These are phyloP conservation scores for Akebia trifoliata DNA, from an alignment of 164 flowering plant genomes.

Conservation along the genomic window DNA sequence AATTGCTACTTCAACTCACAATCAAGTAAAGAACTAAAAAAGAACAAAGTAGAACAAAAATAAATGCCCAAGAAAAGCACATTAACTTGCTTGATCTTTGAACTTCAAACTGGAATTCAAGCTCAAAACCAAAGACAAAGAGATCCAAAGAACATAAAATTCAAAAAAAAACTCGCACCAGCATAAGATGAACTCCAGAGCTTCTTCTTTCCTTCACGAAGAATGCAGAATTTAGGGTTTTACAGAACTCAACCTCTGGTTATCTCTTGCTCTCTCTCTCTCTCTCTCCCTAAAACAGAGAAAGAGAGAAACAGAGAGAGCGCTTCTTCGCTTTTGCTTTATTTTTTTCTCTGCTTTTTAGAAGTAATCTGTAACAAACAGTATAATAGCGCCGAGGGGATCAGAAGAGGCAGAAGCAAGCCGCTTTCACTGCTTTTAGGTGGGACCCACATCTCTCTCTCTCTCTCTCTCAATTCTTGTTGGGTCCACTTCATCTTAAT, in stretches of 20 bases:
- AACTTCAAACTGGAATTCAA: not conserved
- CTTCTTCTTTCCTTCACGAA: not conserved
- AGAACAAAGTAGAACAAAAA: not conserved
- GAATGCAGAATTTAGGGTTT: constrained; percentile 4
- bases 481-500: too few species aligned
- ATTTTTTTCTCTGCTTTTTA: not conserved
- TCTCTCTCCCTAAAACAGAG: too few species aligned
- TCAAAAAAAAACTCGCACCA: not conserved
- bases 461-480: too few species aligned
- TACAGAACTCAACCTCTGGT: not conserved
- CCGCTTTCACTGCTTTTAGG: too few species aligned
- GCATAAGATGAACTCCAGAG: not conserved
- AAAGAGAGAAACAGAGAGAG: not conserved
- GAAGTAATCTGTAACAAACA: not conserved
- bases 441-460: too few species aligned
- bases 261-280: constrained; percentile 7
- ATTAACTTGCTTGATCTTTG: not conserved
- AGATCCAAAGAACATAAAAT: not conserved
- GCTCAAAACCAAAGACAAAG: not conserved
- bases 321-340: not conserved
- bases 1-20: not conserved
- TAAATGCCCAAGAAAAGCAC: constrained; percentile 9
- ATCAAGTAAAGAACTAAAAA: constrained; percentile 12
- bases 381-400: too few species aligned
- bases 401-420: too few species aligned